These are phyloP conservation scores for Emmonsiellopsis sp. DNA, from an alignment of 2,329 filamentous ascomycete genomes.

Conservation along the genomic window DNA sequence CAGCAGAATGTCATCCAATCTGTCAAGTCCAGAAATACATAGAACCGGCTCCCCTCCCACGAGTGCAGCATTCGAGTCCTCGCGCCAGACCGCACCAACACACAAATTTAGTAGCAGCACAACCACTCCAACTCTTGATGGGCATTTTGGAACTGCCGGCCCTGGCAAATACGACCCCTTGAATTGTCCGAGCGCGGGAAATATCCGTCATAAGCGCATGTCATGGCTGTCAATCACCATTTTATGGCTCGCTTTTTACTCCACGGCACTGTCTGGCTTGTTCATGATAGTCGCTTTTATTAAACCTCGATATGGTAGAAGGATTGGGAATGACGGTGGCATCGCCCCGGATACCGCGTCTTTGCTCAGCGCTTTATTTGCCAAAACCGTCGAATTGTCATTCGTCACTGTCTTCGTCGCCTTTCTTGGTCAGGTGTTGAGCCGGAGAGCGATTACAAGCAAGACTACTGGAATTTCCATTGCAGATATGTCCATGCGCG, in stretches of 20 bases:
- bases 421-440: conserved; percentile 65
- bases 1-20: not conserved
- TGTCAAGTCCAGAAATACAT: not conserved
- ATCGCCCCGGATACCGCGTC: conserved; percentile 56
- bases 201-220: conserved; percentile 22
- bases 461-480: conserved; percentile 58
- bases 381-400: conserved; percentile 67
- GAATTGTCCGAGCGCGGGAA: conserved; percentile 21
- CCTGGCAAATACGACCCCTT: not conserved
- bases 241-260: conserved; percentile 27
- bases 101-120: not conserved
- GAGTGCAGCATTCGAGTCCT: too few relatives aligned
- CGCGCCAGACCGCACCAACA: not conserved
- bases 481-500: conserved; percentile 68
- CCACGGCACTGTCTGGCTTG: conserved; percentile 35
- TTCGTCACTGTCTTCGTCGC: conserved; percentile 71
- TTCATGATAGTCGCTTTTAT: conserved; percentile 54
- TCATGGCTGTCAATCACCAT: conserved; percentile 27
- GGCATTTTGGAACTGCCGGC: not conserved
- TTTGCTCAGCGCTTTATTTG: conserved; percentile 57
- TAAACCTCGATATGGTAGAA: conserved; percentile 53
- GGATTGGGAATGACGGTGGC: conserved; percentile 43
- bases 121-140: not conserved
- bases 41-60: not conserved
- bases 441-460: conserved; percentile 55